Base-by-base conservation (phyloP, 2,329 filamentous ascomycete genomes). In the Cladorrhinum sp. region DNA sequence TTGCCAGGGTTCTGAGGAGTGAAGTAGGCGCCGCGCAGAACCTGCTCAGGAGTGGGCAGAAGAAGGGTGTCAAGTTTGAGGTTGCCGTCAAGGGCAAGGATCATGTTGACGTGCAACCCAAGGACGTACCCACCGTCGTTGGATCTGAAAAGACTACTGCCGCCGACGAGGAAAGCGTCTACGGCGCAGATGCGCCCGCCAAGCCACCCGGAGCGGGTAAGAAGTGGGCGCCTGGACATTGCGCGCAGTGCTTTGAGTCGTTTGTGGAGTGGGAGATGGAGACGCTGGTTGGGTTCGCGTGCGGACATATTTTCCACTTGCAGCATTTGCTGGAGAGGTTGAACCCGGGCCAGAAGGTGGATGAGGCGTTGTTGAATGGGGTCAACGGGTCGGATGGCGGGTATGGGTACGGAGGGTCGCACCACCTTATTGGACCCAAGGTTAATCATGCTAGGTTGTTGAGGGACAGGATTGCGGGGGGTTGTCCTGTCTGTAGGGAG, bases 21-120 rank as follows among this genome's bases (percentile, higher is more conserved):
- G 95, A 99, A 75, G 94, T 99, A 0, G 88, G 89, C 0, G 82
- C 84, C 3, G 92, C 90, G 0, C 96, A 98, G 83, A 88, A 88
- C 55, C 87, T 86, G 3, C 79, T 98, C 20, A 86, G 94, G 0
- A 85, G 81, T 14, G 92, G 94, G 0, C 91, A 96, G 72, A 86
- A 88, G 55, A 89, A 87, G 66, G 95, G 89, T 0, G 91, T 99
- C 71, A 96, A 93, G 70, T 98, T 98, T 68, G 89, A 96, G 66
- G 85, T 96, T 6, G 73, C 82, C 1, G 71, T 81, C 9, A 78
- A 81, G 57, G 68, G 57, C 8, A 57, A 73, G 0, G 61, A 66
- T 26, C 78, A 81, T 39, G 69, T 80, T 18, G 78, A 81, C 49
- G 66, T 80, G 9, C 72, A 77, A 26, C 70, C 72, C 1, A 77